These are phyloP conservation scores for Melanomma pulvis-pyrius DNA, from an alignment of 495 filamentous ascomycete species.

Conservation along the genomic window DNA sequence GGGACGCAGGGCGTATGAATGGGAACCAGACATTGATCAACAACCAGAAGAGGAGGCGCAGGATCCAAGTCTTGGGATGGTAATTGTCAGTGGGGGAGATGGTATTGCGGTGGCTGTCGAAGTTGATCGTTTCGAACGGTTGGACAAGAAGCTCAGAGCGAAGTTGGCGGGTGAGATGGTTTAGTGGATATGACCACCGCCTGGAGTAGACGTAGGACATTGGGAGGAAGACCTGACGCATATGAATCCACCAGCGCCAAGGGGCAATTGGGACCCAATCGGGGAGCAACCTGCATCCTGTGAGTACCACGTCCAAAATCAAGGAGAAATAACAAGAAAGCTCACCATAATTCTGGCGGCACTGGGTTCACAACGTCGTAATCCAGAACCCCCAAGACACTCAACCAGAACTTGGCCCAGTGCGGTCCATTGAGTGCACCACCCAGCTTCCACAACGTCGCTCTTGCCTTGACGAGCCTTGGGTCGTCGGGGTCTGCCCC, in stretches of 20 bases:
- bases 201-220: constrained; percentile 90
- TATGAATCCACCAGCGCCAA: constrained; percentile 99
- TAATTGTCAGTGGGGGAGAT: constrained; percentile 84
- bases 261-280: constrained; percentile 95
- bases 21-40: constrained; percentile 80
- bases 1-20: constrained; percentile 59
- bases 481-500: constrained; percentile 86
- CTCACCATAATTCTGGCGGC: constrained; percentile 85
- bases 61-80: constrained; percentile 83
- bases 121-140: constrained; percentile 76
- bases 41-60: constrained; percentile 74
- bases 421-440: constrained; percentile 85
- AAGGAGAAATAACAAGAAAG: constrained; percentile 1
- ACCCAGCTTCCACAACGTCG: constrained; percentile 79
- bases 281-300: constrained; percentile 66
- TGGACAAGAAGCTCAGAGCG: constrained; percentile 84
- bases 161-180: constrained; percentile 69
- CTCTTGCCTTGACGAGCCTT: constrained; percentile 83
- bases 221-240: constrained; percentile 87
- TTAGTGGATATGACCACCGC: constrained; percentile 70
- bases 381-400: constrained; percentile 75
- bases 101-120: constrained; percentile 75
- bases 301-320: neutral
- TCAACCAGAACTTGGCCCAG: constrained; percentile 94
- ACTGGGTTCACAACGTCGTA: constrained; percentile 95